Evolutionary conservation across 2,329 filamentous ascomycete species (phyloP).

Genomic region (Aaosphaeria pasadenensis): DNA sequence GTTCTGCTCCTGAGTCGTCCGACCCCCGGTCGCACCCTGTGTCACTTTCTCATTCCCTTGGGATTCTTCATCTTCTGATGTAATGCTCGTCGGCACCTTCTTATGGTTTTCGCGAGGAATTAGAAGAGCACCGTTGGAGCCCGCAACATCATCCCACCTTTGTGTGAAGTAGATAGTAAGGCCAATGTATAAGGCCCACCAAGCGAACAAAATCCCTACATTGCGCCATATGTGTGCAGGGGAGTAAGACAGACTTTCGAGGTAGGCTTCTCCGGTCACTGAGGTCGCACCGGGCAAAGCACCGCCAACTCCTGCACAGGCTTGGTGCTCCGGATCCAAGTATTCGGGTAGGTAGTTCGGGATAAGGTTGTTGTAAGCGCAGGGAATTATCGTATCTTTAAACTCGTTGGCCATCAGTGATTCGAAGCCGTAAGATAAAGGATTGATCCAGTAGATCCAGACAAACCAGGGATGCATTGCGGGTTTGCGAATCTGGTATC

Average conservation of each 20-base stretch:
- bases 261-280: slow-evolving; percentile 59
- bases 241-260: slow-evolving; percentile 48
- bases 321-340: slow-evolving; percentile 37
- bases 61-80: slow-evolving; percentile 51
- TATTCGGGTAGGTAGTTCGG: slow-evolving; percentile 41
- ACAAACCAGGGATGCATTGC: slow-evolving; percentile 54
- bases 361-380: slow-evolving; percentile 50
- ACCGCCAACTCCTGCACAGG: slow-evolving; percentile 60
- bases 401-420: slow-evolving; percentile 72
- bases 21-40: background rate
- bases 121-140: slow-evolving; percentile 52
- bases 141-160: slow-evolving; percentile 53
- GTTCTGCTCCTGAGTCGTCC: background rate
- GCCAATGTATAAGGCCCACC: slow-evolving; percentile 44
- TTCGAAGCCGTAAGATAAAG: slow-evolving; percentile 76
- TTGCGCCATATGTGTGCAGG: slow-evolving; percentile 34
- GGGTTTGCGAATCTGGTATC: slow-evolving; percentile 54
- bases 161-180: slow-evolving; percentile 59
- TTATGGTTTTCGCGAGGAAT: slow-evolving; percentile 52
- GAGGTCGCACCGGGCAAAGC: slow-evolving; percentile 48
- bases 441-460: slow-evolving; percentile 67
- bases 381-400: slow-evolving; percentile 44
- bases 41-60: slow-evolving; percentile 8
- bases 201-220: slow-evolving; percentile 44
- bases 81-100: slow-evolving; percentile 16